Evolutionary conservation across 345 rosid species (phyloP).

Genomic region (Noccaea bulbosa): DNA sequence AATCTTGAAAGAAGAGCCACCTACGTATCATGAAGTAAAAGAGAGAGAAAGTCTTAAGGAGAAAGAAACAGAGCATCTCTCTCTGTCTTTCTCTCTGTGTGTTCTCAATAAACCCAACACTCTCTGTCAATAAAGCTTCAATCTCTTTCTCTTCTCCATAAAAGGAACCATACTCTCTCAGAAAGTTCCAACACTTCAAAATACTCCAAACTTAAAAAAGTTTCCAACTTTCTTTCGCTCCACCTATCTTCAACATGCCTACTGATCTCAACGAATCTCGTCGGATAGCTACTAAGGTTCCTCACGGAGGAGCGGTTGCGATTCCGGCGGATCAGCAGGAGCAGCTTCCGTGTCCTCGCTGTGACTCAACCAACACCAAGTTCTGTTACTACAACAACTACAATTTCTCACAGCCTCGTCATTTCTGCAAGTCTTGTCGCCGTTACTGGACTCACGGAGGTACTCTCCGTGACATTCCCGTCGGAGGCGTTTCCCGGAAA

Average conservation of each 20-base stretch:
- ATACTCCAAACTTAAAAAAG: neutral
- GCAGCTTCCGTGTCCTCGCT: conserved; percentile 93
- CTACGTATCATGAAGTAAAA: conserved; percentile 26
- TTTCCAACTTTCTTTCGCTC: neutral
- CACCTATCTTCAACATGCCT: conserved; percentile 50
- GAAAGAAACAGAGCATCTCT: conserved; percentile 21
- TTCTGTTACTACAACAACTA: conserved; percentile 98
- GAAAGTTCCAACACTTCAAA: conserved; percentile 22
- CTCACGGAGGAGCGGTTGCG: conserved; percentile 43
- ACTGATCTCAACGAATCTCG: conserved; percentile 51
- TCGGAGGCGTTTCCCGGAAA: conserved; percentile 92
- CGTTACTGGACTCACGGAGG: conserved; percentile 99
- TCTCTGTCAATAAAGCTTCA: conserved; percentile 39
- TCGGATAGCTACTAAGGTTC: conserved; percentile 38
- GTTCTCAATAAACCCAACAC: conserved; percentile 46
- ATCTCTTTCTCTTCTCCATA: conserved; percentile 36
- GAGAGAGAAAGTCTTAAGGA: conserved; percentile 14
- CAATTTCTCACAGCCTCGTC: conserved; percentile 98
- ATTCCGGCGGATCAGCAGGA: conserved; percentile 66
- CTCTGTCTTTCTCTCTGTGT: conserved; percentile 35
- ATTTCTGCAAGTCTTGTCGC: conserved; percentile 94
- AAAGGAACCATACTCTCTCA: conserved; percentile 29
- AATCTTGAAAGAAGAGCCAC: conserved; percentile 40
- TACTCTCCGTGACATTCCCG: conserved; percentile 89
- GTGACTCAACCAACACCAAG: conserved; percentile 87